Conservation (phyloP, 176 grass and related monocot species). For the bread wheat (Triticum aestivum) region IWGSC_CS_RefSeq_v2.1 NC_057796.1:49555249-49555748, state of each 20-base stretch:
- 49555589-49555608: not conserved
- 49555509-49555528: not conserved
- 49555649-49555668: not conserved
- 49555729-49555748: not conserved
- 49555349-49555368: not conserved
- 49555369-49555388: not conserved
- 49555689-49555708: not conserved
- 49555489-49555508: not conserved
- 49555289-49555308: not conserved
- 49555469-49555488: not conserved
- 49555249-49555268: not conserved
- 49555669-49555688: not conserved
- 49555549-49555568: not conserved
- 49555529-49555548: not conserved
- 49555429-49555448: not conserved
- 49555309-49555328: not conserved
- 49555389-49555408: not conserved
- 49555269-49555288: not conserved
- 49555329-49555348: not conserved
- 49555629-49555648: not conserved
- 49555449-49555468: not conserved
- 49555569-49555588: not conserved
- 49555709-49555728: not conserved
- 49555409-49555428: not conserved
- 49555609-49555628: not conserved